phyloP scores from a whole-genome alignment of 1,139 yeast species.

The Scheffersomyces illinoinensis region DNA sequence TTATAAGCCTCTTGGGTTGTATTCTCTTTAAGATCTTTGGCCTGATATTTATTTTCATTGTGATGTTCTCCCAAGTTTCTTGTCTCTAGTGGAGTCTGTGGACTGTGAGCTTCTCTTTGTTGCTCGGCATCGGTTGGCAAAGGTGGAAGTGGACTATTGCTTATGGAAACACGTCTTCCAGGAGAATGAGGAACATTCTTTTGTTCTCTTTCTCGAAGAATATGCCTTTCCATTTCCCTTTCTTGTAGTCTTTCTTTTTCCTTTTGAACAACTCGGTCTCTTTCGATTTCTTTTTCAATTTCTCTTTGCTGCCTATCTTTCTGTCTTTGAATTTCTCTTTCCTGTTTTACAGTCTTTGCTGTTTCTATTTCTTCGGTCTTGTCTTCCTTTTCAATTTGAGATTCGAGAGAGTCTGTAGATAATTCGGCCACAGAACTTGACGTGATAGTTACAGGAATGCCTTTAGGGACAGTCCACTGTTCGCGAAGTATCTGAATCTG shows the following conservation, averaged over 20 bases:
- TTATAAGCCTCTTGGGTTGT: not conserved
- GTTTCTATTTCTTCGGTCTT: not conserved
- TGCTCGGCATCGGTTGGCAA: not conserved
- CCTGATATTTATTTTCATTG: not conserved
- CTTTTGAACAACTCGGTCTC: not conserved
- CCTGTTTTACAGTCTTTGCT: not conserved
- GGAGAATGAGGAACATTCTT: not conserved
- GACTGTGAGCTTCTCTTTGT: not conserved
- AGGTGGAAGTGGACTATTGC: not conserved
- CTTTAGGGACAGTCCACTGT: not conserved
- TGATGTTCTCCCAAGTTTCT: not conserved
- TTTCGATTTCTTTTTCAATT: not conserved
- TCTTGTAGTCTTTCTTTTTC: not conserved
- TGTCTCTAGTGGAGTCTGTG: not conserved
- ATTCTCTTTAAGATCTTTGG: too few relatives aligned
- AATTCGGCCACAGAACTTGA: not conserved
- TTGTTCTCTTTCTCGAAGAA: not conserved
- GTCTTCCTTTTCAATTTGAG: not conserved
- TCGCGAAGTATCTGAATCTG: not conserved
- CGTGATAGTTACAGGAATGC: not conserved
- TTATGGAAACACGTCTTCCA: not conserved
- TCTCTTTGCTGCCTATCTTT: not conserved
- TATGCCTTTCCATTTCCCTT: not conserved
- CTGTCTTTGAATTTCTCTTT: not conserved
- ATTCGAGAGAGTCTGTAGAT: not conserved